phyloP scores from a whole-genome alignment of 768 basidiomycete species.

The Astraeus odoratus region DNA sequence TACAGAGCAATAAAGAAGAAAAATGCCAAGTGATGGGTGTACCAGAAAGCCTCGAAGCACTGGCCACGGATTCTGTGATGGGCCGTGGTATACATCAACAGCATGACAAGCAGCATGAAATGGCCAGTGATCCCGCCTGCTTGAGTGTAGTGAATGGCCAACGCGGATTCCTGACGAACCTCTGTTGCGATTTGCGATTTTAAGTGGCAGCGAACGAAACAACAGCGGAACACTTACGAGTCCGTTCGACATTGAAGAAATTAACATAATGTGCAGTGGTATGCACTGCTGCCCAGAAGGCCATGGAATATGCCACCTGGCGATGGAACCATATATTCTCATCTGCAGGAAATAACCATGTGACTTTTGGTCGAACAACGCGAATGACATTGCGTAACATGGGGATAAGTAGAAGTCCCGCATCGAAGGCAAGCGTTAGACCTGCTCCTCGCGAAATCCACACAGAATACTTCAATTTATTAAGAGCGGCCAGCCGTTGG shows the following conservation, averaged over 20 bases:
- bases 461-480: slow-evolving; percentile 74
- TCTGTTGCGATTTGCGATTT: slow-evolving; percentile 44
- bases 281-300: slow-evolving; percentile 90
- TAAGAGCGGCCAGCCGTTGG: slow-evolving; percentile 61
- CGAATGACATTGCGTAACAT: slow-evolving; percentile 88
- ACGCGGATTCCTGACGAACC: slow-evolving; percentile 70
- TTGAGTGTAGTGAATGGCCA: slow-evolving; percentile 83
- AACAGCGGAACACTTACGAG: slow-evolving; percentile 46
- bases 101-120: slow-evolving; percentile 91
- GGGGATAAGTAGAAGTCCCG: slow-evolving; percentile 79
- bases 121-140: slow-evolving; percentile 92
- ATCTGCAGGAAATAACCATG: slow-evolving; percentile 86
- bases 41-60: slow-evolving; percentile 96
- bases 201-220: not conserved
- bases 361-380: slow-evolving; percentile 68
- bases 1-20: slow-evolving; percentile 91
- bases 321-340: slow-evolving; percentile 96
- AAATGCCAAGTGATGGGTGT: slow-evolving; percentile 91
- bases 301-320: slow-evolving; percentile 90
- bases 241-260: slow-evolving; percentile 85
- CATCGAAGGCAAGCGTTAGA: slow-evolving; percentile 82
- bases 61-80: slow-evolving; percentile 83
- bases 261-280: slow-evolving; percentile 92
- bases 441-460: slow-evolving; percentile 92
- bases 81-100: slow-evolving; percentile 88